Evolutionary conservation across 2,329 filamentous ascomycete genomes (phyloP).

Genomic region (Acephala macrosclerotiorum): DNA sequence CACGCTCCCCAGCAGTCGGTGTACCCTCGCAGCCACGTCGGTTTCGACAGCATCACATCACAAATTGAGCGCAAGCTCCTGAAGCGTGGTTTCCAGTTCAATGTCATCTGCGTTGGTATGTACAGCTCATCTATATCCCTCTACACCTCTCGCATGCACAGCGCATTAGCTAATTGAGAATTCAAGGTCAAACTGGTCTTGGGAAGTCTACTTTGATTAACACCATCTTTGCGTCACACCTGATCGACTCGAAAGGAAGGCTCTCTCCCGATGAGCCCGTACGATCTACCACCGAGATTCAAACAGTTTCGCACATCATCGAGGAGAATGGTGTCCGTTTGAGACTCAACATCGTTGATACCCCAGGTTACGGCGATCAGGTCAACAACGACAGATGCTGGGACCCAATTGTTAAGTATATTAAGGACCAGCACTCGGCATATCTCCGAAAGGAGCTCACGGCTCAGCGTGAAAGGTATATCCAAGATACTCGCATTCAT

Average conservation of each 20-base stretch:
- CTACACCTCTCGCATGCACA: background rate
- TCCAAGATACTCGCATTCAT: constrained; percentile 98
- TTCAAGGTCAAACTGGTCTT: constrained; percentile 90
- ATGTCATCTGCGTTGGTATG: constrained; percentile 98
- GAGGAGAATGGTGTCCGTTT: constrained; percentile 99
- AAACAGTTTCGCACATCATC: constrained; percentile 97
- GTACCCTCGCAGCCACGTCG: constrained; percentile 97
- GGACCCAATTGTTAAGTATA: constrained; percentile 99
- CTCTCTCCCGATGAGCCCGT: constrained; percentile 91
- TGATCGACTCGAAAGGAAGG: constrained; percentile 98
- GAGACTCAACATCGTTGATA: constrained; percentile 98
- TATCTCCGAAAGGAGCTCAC: constrained; percentile 99
- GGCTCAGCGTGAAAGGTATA: constrained; percentile 97
- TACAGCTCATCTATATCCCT: constrained; percentile 41
- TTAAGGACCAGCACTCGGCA: constrained; percentile 99
- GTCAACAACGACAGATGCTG: constrained; percentile 99
- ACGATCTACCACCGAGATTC: constrained; percentile 96
- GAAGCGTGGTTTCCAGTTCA: constrained; percentile 99
- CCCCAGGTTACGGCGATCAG: constrained; percentile 95
- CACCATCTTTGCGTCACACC: constrained; percentile 99
- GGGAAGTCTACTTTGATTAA: constrained; percentile 99
- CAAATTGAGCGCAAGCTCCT: constrained; percentile 99
- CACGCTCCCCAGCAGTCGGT: constrained; percentile 48
- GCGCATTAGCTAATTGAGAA: constrained; percentile 35
- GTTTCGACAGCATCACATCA: constrained; percentile 99